Percentiles rank a stretch among this genome's conserved stretches.
These are phyloP conservation scores for Entomortierella beljakovae DNA, from an alignment of 192 early-diverging fungal genomes.

Conservation along the genomic window DNA sequence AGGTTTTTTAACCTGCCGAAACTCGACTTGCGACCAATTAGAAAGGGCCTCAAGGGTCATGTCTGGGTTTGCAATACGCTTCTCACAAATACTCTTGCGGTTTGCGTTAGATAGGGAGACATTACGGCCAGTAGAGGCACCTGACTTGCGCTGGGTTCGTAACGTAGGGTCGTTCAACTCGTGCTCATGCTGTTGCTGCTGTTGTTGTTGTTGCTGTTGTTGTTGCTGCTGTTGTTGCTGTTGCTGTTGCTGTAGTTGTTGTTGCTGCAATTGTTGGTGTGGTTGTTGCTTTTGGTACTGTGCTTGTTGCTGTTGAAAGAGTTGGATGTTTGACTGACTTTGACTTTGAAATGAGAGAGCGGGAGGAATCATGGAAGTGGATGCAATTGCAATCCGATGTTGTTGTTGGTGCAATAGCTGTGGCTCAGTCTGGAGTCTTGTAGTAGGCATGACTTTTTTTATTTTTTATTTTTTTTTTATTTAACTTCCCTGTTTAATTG, in stretches of 20 bases:
- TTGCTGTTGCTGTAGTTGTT: slow-evolving; percentile 7
- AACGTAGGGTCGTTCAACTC: neutral
- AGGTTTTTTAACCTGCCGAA: slow-evolving; percentile 16
- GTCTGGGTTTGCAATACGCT: slow-evolving; percentile 21
- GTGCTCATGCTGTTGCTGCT: neutral
- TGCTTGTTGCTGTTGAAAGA: slow-evolving; percentile 16
- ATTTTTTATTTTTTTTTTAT: neutral
- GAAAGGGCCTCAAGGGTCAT: slow-evolving; percentile 34
- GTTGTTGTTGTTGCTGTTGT: neutral
- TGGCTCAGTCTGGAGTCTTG: neutral
- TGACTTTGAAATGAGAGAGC: neutral
- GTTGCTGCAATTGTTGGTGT: slow-evolving; percentile 5
- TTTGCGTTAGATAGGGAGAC: slow-evolving; percentile 41
- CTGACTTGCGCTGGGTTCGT: no score
- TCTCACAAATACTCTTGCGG: slow-evolving; percentile 37
- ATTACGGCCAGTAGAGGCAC: slow-evolving; percentile 17
- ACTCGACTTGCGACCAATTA: slow-evolving; percentile 27
- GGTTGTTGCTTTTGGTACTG: slow-evolving; percentile 1
- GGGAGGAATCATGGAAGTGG: neutral
- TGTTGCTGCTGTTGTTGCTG: neutral
- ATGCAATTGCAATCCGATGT: neutral
- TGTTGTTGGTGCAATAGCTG: slow-evolving; percentile 8
- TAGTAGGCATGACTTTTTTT: neutral
- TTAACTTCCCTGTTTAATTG: slow-evolving; percentile 11
- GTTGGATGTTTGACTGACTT: neutral